Base-by-base conservation (phyloP, 805 yeast species). In the Ogataea haglerorum region DNA sequence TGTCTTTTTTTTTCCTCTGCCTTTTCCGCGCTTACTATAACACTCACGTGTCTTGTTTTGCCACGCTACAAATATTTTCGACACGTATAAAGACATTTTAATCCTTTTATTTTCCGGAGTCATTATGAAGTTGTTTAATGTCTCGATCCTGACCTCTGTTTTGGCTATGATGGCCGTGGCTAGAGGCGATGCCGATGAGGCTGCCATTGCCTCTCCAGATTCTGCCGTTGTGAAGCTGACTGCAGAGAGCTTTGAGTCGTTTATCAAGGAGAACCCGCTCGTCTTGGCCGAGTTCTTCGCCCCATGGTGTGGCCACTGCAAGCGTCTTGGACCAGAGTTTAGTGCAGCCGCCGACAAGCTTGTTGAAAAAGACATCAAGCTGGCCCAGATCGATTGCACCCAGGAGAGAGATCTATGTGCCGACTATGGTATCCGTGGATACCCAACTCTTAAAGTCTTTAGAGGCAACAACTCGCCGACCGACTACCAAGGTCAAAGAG, bases 291-390 rank as follows among this genome's bases (percentile, higher is more conserved):
- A 87, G 66, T 87, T 87, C 67, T 87, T 82, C 63, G 95, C 95
- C 13, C 95, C 97, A 61, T 91, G 98, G 97, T 90, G 97, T 73
- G 96, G 96, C 13, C 93, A 90, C 69, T 90, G 97, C 75, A 88
- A 90, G 72, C 76, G 75, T 36, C 68, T 87, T 50, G 95, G 88
- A 10, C 96, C 96, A 25, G 82, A 87, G 63, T 85, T 74, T 52
- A 70, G 79, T 38, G 64, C 75, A 53, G 95, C 95, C 38, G 87
- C 91, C 36, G 79, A 81, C 52, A 53, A 57, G 14, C 71, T 85
- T 58, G 72, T 70, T 34, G 76, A 70, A 37, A 76, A 84, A 47
- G 69, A 76, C 40, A 81, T 85, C 62, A 76, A 78, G 55, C 69
- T 87, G 57, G 95, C 88, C 34, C 95, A 87, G 69, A 69, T 87